Evolutionary conservation across 805 yeast species (phyloP).

Genomic region (Zygosaccharomyces gambellarensis): DNA sequence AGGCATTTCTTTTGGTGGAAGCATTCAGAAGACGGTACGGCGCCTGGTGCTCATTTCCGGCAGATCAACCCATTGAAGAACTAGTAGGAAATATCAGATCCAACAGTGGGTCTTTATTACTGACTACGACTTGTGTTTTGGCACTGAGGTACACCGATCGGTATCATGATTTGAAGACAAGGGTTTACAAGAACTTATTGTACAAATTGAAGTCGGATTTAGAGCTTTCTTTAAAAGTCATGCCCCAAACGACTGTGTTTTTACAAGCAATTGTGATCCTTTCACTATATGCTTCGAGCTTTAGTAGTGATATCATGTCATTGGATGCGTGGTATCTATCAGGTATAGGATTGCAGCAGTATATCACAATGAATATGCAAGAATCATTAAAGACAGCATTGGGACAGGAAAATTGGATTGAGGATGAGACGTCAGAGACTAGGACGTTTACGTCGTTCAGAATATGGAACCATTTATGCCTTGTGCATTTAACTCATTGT

Average conservation of each 20-base stretch:
- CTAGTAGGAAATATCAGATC: conserved; percentile 46
- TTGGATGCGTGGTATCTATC: conserved; percentile 71
- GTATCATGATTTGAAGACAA: conserved; percentile 34
- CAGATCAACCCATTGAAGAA: conserved; percentile 42
- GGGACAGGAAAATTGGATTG: conserved; percentile 4
- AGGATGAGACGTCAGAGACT: conserved; percentile 32
- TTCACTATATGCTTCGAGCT: conserved; percentile 58
- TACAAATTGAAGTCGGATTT: conserved; percentile 48
- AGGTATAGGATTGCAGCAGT: conserved; percentile 59
- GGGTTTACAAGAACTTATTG: conserved; percentile 42
- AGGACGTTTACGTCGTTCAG: conserved; percentile 52
- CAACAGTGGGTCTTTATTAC: conserved; percentile 52
- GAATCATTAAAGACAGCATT: conserved; percentile 17
- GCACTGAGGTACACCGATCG: conserved; percentile 46
- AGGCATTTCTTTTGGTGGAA: conserved; percentile 47
- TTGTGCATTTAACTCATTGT: conserved; percentile 64
- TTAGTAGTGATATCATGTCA: conserved; percentile 48
- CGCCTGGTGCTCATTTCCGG: conserved; percentile 73
- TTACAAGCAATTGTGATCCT: conserved; percentile 63
- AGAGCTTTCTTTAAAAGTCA: conserved; percentile 39
- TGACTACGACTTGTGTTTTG: conserved; percentile 61
- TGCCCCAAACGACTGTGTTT: conserved; percentile 51
- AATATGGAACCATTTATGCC: conserved; percentile 65
- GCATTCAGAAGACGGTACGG: conserved; percentile 66
- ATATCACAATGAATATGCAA: conserved; percentile 46